phyloP scores from a whole-genome alignment of 345 rosid species.

The Turritis glabra region DNA sequence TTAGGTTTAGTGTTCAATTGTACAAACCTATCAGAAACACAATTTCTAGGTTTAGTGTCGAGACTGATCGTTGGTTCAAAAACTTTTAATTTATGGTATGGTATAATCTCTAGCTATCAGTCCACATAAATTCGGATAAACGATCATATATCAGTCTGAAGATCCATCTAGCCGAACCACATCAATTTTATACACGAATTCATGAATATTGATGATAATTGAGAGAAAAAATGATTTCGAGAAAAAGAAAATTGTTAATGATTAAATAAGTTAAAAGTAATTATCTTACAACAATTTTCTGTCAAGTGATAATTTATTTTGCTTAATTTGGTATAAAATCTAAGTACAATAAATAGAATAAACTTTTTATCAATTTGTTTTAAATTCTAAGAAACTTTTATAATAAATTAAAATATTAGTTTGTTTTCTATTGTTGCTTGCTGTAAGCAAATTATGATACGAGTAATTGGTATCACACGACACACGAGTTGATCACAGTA shows the following conservation, averaged over 20 bases:
- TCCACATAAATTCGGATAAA: neutral
- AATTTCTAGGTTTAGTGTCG: too few relatives aligned
- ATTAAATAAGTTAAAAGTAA: neutral
- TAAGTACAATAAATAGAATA: neutral
- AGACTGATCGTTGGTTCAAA: too few relatives aligned
- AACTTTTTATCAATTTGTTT: neutral
- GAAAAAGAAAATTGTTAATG: neutral
- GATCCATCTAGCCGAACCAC: neutral
- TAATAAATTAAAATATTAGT: too few relatives aligned
- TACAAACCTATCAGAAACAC: neutral
- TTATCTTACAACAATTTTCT: neutral
- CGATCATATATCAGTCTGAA: too few relatives aligned
- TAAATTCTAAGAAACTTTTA: neutral
- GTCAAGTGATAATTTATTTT: neutral
- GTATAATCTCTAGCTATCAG: neutral
- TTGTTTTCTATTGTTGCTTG: too few relatives aligned
- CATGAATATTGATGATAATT: too few relatives aligned
- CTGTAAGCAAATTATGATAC: constrained; percentile 2
- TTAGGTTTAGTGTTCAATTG: neutral
- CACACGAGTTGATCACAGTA: neutral
- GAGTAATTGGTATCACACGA: constrained; percentile 9
- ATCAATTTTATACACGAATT: too few relatives aligned
- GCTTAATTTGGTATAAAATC: neutral
- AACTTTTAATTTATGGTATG: too few relatives aligned
- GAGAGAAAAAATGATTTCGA: too few relatives aligned